Base-by-base conservation (phyloP, 768 basidiomycete species). In the Panaeolus papilionaceus region DNA sequence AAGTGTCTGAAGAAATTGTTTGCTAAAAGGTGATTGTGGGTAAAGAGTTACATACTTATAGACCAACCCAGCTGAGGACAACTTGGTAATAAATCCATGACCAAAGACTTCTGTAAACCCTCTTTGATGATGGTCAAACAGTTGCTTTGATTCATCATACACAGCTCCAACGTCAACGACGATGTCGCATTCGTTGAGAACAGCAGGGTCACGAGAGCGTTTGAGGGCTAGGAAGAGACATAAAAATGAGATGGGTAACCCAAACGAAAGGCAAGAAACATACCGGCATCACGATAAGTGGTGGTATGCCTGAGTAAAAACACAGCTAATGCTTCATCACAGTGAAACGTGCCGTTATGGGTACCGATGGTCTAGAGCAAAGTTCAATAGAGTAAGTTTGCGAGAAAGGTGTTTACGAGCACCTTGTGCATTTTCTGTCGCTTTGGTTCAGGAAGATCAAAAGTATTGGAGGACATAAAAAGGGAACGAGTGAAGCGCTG, bases 121-220 rank as follows among this genome's bases (percentile, higher is more conserved):
- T 47, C 96, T 88, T 75, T 99, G 97, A 75, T 99, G 97, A 75
- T 99, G 97, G 78, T 99, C 97, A 77, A 95, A 99, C 44, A 92
- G 86, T 64, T 91, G 87, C 65, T 84, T 88, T 68, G 81, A 81
- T 74, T 90, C 88, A 65, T 97, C 94, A 77, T 98, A 99, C 26
- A 93, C 85, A 6, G 93, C 96, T 10, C 98, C 96, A 62, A 99
- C 96, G 75, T 99, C 97, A 26, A 99, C 95, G 38, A 99, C 93
- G 74, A 99, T 95, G 76, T 96, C 91, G 77, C 96, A 96, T 6
- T 88, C 83, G 68, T 89, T 89, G 39, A 96, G 85, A 16, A 89
- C 72, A 11, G 82, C 83, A 4, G 91, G 89, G 75, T 95, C 92
- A 47, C 95, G 86, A 45, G 84, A 89, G 44, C 95, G 88, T 73